Conservation (phyloP, 345 rosid genomes). For the Eucalyptus pauciflora region DNA sequence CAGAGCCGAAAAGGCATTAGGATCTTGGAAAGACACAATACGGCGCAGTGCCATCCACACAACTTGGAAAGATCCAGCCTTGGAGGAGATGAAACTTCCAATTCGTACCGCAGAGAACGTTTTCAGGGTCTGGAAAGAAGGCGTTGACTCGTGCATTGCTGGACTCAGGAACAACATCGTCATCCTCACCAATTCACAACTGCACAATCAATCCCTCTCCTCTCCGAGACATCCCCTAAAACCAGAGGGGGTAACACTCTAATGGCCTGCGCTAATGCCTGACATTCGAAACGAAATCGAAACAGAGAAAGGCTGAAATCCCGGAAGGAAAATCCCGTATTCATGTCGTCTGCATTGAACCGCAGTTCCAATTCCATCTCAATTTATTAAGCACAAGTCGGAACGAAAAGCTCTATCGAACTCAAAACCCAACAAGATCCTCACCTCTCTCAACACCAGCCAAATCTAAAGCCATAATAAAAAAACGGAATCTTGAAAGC, state of each 20-base stretch:
- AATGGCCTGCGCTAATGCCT: neutral
- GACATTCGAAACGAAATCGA: neutral
- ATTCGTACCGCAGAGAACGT: neutral
- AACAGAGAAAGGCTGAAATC: neutral
- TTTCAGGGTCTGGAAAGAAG: neutral
- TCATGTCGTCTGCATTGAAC: neutral
- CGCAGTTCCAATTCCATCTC: neutral
- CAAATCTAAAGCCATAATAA: neutral
- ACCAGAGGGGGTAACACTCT: no score
- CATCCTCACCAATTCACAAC: neutral
- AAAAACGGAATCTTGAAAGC: neutral
- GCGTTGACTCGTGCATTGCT: neutral
- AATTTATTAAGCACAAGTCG: neutral
- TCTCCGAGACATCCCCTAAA: neutral
- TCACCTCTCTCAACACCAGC: neutral
- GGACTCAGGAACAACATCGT: neutral
- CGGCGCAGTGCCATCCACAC: neutral
- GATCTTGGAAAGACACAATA: neutral
- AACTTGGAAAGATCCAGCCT: neutral
- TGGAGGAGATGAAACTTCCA: neutral
- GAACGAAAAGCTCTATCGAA: neutral
- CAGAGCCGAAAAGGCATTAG: neutral
- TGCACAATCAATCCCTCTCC: neutral
- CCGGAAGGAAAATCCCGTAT: neutral
- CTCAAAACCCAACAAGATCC: neutral